These are phyloP conservation scores for Friedmanniomyces simplex DNA, from an alignment of 495 filamentous ascomycete genomes.

Conservation along the genomic window DNA sequence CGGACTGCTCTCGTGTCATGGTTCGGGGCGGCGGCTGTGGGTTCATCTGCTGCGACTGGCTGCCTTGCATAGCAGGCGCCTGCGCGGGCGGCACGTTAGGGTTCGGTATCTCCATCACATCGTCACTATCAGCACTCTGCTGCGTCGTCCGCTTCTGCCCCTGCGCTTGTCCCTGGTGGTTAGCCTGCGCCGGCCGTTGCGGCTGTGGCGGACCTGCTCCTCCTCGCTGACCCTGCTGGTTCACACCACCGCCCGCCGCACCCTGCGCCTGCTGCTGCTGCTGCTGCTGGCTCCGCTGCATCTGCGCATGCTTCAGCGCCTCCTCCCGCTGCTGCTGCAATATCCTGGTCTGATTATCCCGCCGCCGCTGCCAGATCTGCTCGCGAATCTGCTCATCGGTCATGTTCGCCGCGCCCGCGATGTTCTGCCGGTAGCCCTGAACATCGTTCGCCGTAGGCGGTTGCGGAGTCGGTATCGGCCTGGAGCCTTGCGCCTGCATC, in stretches of 20 bases:
- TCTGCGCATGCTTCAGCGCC: constrained; percentile 27
- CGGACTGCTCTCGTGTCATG: constrained; percentile 37
- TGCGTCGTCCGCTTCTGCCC: constrained; percentile 33
- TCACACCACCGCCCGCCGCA: constrained; percentile 6
- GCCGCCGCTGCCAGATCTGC: constrained; percentile 30
- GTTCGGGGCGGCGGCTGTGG: background rate
- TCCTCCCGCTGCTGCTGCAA: constrained; percentile 21
- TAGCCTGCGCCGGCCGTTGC: constrained; percentile 15
- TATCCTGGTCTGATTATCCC: constrained; percentile 21
- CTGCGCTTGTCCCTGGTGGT: constrained; percentile 16
- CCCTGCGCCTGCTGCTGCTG: background rate
- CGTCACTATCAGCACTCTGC: constrained; percentile 38
- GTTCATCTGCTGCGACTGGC: constrained; percentile 29
- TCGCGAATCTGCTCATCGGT: constrained; percentile 48
- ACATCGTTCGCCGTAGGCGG: constrained; percentile 22
- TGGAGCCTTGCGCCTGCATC: background rate
- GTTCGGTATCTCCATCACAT: constrained; percentile 46
- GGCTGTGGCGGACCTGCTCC: constrained; percentile 21
- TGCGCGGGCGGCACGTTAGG: constrained; percentile 29
- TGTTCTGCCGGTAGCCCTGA: constrained; percentile 10
- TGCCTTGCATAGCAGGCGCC: constrained; percentile 28
- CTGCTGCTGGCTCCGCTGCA: constrained; percentile 20
- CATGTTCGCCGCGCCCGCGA: constrained; percentile 29
- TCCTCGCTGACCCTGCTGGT: constrained; percentile 12
- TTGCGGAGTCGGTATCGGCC: background rate